Evolutionary conservation across 1,284 basidiomycete genomes (phyloP), one percentile per base, ranked within the genome.

Genomic region (Marasmius tenuissimus): DNA sequence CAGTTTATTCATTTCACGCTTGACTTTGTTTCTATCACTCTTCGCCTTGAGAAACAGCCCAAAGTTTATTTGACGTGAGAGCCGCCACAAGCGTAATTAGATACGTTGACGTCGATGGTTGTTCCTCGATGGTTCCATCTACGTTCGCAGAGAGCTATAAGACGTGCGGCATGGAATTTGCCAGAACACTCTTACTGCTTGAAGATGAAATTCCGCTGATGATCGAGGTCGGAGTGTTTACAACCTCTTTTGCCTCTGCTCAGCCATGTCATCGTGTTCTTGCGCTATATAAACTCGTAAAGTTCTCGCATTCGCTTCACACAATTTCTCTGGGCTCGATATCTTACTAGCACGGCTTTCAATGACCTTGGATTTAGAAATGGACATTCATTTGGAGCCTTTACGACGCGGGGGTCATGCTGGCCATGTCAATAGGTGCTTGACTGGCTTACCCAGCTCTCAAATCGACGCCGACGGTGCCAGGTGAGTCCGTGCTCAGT

Each of bases 391-490:
- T 59, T 69, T 77, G 42, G 75, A 76, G 42, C 66, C 67, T 62
- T 71, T 89, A 40, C 71, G 74, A 42, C 76, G 77, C 37, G 62
- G 68, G 11, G 76, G 78, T 22, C 87, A 88, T 69, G 80, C 79
- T 58, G 73, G 75, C 14, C 87, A 88, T 67, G 82, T 79, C 60
- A 81, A 77, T 63, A 76, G 85, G 57, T 89, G 86, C 68, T 71
- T 89, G 47, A 75, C 74, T 52, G 80, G 84, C 34, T 75, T 89
- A 40, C 87, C 86, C 10, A 73, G 71, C 16, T 80, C 81, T 53
- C 82, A 87, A 65, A 79, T 78, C 37, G 85, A 88, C 51, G 65
- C 81, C 39, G 87, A 89, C 72, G 76, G 81, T 45, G 84, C 83
- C 48, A 81, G 85, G 87, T 86, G 69, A 65, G 68, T 63, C 38